These are phyloP conservation scores for Fusarium drepaniforme DNA, from an alignment of 2,329 filamentous ascomycete species.

Conservation along the genomic window DNA sequence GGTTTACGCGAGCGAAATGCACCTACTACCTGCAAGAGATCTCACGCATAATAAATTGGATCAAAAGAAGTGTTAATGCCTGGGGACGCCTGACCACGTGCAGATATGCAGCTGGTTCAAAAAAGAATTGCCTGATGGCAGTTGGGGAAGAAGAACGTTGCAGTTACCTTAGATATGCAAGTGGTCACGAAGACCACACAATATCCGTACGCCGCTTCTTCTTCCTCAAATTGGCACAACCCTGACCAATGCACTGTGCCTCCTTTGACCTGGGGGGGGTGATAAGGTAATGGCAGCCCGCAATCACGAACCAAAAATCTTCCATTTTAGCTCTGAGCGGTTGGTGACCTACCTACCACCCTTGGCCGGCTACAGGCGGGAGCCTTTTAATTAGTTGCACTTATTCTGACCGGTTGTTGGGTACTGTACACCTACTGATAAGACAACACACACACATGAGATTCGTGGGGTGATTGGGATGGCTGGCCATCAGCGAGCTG, in stretches of 20 bases:
- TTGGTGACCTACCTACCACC: neutral
- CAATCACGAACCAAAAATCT: conserved; percentile 28
- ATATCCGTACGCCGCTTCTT: conserved; percentile 23
- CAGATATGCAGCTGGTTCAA: conserved; percentile 37
- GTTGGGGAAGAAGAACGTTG: conserved; percentile 22
- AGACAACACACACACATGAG: conserved; percentile 6
- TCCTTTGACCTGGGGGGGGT: conserved; percentile 24
- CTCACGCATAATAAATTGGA: neutral
- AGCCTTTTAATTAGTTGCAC: conserved; percentile 14
- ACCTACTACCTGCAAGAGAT: conserved; percentile 12
- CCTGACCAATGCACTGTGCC: conserved; percentile 27
- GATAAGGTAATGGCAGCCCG: conserved; percentile 34
- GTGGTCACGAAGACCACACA: conserved; percentile 11
- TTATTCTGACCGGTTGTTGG: conserved; percentile 6
- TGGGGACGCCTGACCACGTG: conserved; percentile 38
- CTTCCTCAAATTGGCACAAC: conserved; percentile 22
- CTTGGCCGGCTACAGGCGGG: conserved; percentile 33
- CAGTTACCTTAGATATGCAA: conserved; percentile 22
- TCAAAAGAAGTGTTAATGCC: conserved; percentile 1
- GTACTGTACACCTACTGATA: conserved; percentile 8
- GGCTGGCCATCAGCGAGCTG: neutral
- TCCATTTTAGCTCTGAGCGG: neutral
- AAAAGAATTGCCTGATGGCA: conserved; percentile 30
- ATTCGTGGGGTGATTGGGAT: conserved; percentile 28
- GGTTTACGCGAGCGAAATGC: conserved; percentile 2